A percentile compares a stretch with the other conserved stretches of the same genome.
These are phyloP conservation scores for Venustampulla echinocandica DNA, from an alignment of 495 filamentous ascomycete species.

Conservation along the genomic window DNA sequence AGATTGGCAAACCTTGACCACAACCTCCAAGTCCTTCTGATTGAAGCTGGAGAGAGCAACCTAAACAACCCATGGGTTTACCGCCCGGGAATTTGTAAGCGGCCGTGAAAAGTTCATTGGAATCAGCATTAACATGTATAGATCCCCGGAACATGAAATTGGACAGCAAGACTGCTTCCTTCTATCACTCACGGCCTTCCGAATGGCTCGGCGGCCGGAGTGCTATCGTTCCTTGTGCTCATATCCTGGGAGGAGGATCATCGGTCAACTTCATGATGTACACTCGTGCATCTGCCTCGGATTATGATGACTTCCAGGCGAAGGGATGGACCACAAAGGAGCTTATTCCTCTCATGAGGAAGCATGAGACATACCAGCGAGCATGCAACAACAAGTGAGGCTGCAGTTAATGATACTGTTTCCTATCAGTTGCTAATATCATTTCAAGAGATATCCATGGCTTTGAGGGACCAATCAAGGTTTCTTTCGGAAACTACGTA, in stretches of 20 bases:
- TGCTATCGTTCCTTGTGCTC: conserved; percentile 71
- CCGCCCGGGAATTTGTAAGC: conserved; percentile 60
- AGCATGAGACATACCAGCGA: conserved; percentile 77
- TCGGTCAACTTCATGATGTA: conserved; percentile 90
- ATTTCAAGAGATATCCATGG: conserved; percentile 55
- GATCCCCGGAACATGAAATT: conserved; percentile 71
- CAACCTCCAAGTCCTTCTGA: conserved; percentile 69
- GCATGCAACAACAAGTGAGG: conserved; percentile 55
- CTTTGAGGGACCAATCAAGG: conserved; percentile 76
- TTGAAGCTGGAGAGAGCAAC: conserved; percentile 73
- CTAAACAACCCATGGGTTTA: conserved; percentile 80
- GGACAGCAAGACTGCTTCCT: conserved; percentile 78
- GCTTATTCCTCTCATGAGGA: conserved; percentile 71
- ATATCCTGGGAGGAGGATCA: conserved; percentile 69
- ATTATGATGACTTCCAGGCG: conserved; percentile 78
- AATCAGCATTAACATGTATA: neutral
- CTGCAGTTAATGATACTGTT: neutral
- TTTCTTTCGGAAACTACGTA: conserved; percentile 71
- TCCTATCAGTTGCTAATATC: conserved; percentile 5
- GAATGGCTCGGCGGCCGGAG: conserved; percentile 62
- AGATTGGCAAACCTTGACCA: conserved; percentile 72
- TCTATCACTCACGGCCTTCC: conserved; percentile 71
- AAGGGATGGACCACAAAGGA: conserved; percentile 77
- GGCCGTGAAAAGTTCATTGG: neutral
- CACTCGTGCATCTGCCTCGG: conserved; percentile 69